These are phyloP conservation scores for Pleurotus platypus DNA, from an alignment of 768 basidiomycete genomes.

Conservation along the genomic window DNA sequence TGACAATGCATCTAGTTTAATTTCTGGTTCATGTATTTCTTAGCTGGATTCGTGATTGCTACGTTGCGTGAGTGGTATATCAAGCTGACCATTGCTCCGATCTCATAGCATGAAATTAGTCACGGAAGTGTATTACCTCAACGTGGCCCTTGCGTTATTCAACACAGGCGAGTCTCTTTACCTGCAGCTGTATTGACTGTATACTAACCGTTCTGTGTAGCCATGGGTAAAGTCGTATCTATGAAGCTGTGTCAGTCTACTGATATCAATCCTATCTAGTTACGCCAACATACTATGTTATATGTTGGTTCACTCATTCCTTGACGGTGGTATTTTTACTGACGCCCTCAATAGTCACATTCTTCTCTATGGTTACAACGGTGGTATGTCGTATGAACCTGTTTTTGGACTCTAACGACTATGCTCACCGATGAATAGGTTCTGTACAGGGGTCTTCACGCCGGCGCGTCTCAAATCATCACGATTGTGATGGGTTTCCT, in stretches of 20 bases:
- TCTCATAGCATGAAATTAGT: slow-evolving; percentile 37
- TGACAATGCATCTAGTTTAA: slow-evolving; percentile 58
- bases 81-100: neutral
- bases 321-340: neutral
- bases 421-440: slow-evolving; percentile 39
- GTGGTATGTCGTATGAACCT: slow-evolving; percentile 44
- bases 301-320: slow-evolving; percentile 40
- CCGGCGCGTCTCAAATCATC: slow-evolving; percentile 73
- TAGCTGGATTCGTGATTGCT: slow-evolving; percentile 76
- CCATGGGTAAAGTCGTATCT: slow-evolving; percentile 51
- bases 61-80: slow-evolving; percentile 62
- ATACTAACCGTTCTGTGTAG: slow-evolving; percentile 26
- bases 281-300: slow-evolving; percentile 85
- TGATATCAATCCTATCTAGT: slow-evolving; percentile 36
- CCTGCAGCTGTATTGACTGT: slow-evolving; percentile 1
- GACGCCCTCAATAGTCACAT: slow-evolving; percentile 52
- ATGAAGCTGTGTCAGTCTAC: no score
- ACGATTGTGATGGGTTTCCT: slow-evolving; percentile 92
- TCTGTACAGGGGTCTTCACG: slow-evolving; percentile 85
- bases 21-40: slow-evolving; percentile 88
- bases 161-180: slow-evolving; percentile 64
- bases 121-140: slow-evolving; percentile 92
- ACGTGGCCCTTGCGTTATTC: slow-evolving; percentile 93
- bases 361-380: slow-evolving; percentile 81
- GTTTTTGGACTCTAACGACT: neutral